Percentiles rank a stretch among this genome's conserved stretches.
Conservation (phyloP, 2,329 filamentous ascomycete species). For the Colletotrichum sp. region DNA sequence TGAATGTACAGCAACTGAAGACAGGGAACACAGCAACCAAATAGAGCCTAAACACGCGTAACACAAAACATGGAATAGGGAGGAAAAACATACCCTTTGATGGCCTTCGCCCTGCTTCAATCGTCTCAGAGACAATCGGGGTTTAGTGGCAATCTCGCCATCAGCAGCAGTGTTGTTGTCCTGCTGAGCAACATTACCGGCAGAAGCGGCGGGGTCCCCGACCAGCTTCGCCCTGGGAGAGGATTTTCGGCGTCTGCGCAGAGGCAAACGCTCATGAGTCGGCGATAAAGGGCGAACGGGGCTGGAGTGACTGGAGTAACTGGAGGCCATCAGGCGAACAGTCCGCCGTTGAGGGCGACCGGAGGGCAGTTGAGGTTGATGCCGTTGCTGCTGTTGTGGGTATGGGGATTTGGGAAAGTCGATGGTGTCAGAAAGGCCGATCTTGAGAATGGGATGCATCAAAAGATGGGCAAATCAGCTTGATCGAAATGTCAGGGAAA, state of each 20-base stretch:
- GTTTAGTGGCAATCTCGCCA: fast-evolving
- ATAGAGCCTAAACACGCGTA: too few relatives aligned
- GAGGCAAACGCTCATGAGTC: background rate
- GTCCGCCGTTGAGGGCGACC: background rate
- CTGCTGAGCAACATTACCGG: fast-evolving
- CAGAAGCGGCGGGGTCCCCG: background rate
- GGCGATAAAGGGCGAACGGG: background rate
- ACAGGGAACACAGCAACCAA: too few relatives aligned
- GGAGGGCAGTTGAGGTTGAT: background rate
- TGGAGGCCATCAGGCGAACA: background rate
- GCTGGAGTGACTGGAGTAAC: background rate
- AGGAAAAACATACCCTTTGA: background rate
- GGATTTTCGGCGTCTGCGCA: background rate
- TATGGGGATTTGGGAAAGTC: background rate
- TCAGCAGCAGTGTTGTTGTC: background rate
- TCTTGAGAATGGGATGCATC: background rate
- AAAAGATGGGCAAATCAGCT: background rate
- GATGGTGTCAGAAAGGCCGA: background rate
- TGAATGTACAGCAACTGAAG: too few relatives aligned
- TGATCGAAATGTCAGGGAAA: background rate
- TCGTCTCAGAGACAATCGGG: fast-evolving
- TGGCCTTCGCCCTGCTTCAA: background rate
- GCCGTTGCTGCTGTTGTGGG: background rate
- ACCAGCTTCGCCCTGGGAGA: background rate
- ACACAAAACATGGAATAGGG: too few relatives aligned